Base-by-base conservation (phyloP, 2,329 filamentous ascomycete species). In the Penicillium sp. region DNA sequence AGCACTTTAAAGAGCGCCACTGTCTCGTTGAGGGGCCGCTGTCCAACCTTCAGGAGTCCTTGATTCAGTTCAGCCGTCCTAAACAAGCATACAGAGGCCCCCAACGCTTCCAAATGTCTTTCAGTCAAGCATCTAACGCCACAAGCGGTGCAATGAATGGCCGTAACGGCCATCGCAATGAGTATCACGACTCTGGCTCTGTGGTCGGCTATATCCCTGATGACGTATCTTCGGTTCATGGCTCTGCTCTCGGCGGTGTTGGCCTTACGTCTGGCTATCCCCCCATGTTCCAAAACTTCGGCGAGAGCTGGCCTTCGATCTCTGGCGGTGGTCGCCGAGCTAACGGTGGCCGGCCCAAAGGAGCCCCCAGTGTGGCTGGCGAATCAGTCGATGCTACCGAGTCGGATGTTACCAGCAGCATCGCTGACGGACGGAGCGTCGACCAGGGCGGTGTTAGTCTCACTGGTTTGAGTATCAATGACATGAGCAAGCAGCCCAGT, bases 1-100 rank as follows among this genome's bases (percentile, higher is more conserved):
- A 92, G 33, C 93, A 99, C 70, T 99, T 96, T 80, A 97, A 97
- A 77, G 91, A 97, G 68, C 85, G 84, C 61, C 95, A 95, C 64
- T 97, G 92, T 68, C 82, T 99, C 11, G 93, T 99, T 5, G 93
- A 99, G 69, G 93, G 93, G 0, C 92, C 93, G 16, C 77, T 99
- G 56, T 93, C 87, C 54, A 99, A 99, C 67, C 78, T 99, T n/a
- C 93, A 97, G 71, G 87, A 90, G 22, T 96, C 91, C 11, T 80
- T 99, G 40, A 81, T 97, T 56, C 93, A 99, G 65, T 99, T 99
- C 73, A 90, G 88, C 69, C 85, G 89, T 7, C 93, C 93, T 18
- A 95, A 95, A 77, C 88, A 92, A 59, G 88, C 86, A 29, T 96
- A 95, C 69, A 89, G 93, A 53, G 86, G 85, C 16, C 91, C 91